Evolutionary conservation across 805 yeast genomes (phyloP).

Genomic region (Ogataea philodendri): DNA sequence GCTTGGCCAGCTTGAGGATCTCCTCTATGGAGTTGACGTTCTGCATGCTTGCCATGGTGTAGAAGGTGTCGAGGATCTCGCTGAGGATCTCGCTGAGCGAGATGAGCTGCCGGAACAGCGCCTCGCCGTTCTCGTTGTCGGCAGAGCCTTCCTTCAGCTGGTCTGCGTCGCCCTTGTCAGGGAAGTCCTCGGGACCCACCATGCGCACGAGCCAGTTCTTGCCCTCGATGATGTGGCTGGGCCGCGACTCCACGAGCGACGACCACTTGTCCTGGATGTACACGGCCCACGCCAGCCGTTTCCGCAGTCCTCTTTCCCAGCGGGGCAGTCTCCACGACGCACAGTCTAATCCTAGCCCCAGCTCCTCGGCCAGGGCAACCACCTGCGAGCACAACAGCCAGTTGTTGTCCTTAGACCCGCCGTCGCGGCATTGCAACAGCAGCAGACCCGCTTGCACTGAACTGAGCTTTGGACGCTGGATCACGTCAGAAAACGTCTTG

Average conservation of each 20-base stretch:
- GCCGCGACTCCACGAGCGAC: conserved; percentile 75
- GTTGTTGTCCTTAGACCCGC: conserved; percentile 51
- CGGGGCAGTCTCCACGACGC: conserved; percentile 87
- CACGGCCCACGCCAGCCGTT: conserved; percentile 94
- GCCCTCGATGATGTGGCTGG: conserved; percentile 72
- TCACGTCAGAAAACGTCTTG: conserved; percentile 63
- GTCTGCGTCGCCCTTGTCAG: conserved; percentile 46
- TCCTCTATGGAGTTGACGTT: conserved; percentile 59
- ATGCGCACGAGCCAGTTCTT: conserved; percentile 77
- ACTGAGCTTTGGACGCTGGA: conserved; percentile 84
- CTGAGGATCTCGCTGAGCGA: conserved; percentile 65
- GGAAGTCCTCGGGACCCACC: conserved; percentile 73
- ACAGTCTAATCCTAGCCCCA: conserved; percentile 90
- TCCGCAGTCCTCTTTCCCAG: conserved; percentile 90
- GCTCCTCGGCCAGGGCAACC: conserved; percentile 82
- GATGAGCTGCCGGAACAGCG: conserved; percentile 65
- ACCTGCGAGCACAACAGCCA: conserved; percentile 88
- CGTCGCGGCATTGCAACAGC: conserved; percentile 61
- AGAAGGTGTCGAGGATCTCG: conserved; percentile 69
- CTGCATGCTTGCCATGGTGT: conserved; percentile 64
- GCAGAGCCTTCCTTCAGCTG: conserved; percentile 53
- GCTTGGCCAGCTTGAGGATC: conserved; percentile 75
- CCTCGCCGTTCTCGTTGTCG: conserved; percentile 69
- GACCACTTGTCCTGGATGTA: conserved; percentile 92
- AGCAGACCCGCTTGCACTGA: conserved; percentile 89